These are phyloP conservation scores for Ceratobasidium sp. DNA, from an alignment of 1,284 basidiomycete genomes.

Conservation along the genomic window DNA sequence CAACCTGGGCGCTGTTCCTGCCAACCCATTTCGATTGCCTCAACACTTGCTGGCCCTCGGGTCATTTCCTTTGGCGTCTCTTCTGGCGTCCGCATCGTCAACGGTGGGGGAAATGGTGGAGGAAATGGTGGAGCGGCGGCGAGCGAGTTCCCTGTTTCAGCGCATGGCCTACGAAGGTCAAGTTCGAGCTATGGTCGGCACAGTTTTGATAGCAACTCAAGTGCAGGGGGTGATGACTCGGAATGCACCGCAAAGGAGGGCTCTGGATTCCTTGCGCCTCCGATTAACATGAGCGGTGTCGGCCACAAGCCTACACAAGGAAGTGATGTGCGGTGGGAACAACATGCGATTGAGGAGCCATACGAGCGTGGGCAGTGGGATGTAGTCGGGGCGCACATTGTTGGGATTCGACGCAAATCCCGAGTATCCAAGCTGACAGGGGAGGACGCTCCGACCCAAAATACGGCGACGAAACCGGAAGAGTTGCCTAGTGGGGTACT, in stretches of 20 bases:
- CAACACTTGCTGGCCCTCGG: conserved; percentile 33
- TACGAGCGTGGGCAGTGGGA: conserved; percentile 83
- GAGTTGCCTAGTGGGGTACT: conserved; percentile 71
- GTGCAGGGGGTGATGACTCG: conserved; percentile 12
- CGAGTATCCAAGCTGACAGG: conserved; percentile 46
- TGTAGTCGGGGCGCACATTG: conserved; percentile 60
- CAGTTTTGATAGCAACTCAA: conserved; percentile 41
- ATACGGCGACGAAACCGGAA: conserved; percentile 40
- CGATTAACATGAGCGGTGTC: conserved; percentile 6
- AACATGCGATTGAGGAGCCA: conserved; percentile 63
- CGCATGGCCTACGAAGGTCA: conserved; percentile 76
- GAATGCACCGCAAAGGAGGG: conserved; percentile 19
- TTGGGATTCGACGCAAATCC: conserved; percentile 63
- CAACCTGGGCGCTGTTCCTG: conserved; percentile 38
- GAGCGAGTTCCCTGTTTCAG: conserved; percentile 75
- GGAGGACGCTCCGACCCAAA: conserved; percentile 9
- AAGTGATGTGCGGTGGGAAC: conserved; percentile 54
- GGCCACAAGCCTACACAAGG: conserved; percentile 36
- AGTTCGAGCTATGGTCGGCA: conserved; percentile 69
- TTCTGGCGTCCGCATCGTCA: conserved; percentile 35
- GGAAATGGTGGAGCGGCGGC: conserved; percentile 44
- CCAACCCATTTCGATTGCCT: conserved; percentile 34
- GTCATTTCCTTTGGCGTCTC: conserved; percentile 36
- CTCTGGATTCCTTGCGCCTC: conserved; percentile 22
- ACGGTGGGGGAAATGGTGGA: conserved; percentile 14